phyloP scores from a whole-genome alignment of 2,329 filamentous ascomycete species.

The Eurotiales sp. region DNA sequence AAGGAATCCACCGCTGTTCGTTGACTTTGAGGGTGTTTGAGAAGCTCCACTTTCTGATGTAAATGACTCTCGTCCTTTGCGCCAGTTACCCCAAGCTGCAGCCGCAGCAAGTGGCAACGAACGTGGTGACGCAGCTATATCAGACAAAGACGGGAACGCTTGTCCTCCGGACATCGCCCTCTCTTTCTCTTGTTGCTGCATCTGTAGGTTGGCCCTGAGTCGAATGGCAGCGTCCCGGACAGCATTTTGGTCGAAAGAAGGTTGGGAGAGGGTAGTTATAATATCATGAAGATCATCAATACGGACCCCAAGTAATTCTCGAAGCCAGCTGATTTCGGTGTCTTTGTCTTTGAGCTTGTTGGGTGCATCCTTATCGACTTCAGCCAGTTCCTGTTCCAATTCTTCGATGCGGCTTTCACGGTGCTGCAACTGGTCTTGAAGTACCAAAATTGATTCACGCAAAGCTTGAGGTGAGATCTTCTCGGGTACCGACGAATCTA shows the following conservation, averaged over 20 bases:
- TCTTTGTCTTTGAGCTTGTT: slow-evolving; percentile 85
- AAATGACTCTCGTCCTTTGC: slow-evolving; percentile 60
- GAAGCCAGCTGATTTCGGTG: slow-evolving; percentile 90
- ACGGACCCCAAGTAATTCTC: slow-evolving; percentile 85
- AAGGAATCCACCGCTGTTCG: slow-evolving; percentile 58
- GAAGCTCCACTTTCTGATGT: slow-evolving; percentile 24
- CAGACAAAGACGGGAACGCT: slow-evolving; percentile 70
- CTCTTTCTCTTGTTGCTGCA: slow-evolving; percentile 96
- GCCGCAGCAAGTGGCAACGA: slow-evolving; percentile 76
- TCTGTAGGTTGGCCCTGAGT: slow-evolving; percentile 89
- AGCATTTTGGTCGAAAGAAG: slow-evolving; percentile 70
- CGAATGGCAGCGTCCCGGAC: slow-evolving; percentile 90
- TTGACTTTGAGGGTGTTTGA: slow-evolving; percentile 60
- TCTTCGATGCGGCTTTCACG: slow-evolving; percentile 87
- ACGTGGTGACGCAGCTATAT: slow-evolving; percentile 73
- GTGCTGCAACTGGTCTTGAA: slow-evolving; percentile 94
- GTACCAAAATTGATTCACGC: slow-evolving; percentile 89
- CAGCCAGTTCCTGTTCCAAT: slow-evolving; percentile 68
- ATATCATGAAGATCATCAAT: slow-evolving; percentile 91
- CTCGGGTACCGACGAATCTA: slow-evolving; percentile 59
- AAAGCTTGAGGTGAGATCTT: slow-evolving; percentile 93
- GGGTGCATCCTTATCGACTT: slow-evolving; percentile 71
- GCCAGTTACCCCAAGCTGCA: slow-evolving; percentile 98
- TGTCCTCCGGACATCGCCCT: slow-evolving; percentile 67
- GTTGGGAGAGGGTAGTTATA: slow-evolving; percentile 70